Evolutionary conservation across 2,329 filamentous ascomycete genomes (phyloP).

Genomic region (Epichloe amarillans): DNA sequence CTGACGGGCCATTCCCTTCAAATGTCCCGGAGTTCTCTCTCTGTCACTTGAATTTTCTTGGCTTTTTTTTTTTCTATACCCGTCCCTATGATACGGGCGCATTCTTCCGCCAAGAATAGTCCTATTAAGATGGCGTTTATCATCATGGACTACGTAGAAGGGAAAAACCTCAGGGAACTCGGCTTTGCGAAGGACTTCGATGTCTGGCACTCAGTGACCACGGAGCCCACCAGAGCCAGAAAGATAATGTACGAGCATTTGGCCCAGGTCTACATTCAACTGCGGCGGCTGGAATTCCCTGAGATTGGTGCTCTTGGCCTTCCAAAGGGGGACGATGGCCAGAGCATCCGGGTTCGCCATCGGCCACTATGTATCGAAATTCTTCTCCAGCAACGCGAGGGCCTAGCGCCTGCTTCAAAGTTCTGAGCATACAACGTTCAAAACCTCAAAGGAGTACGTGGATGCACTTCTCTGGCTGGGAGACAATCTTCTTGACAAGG

Average conservation of each 20-base stretch:
- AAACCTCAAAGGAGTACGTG: neutral
- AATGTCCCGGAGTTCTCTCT: no score
- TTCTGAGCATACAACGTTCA: neutral
- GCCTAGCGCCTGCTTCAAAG: neutral
- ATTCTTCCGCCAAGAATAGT: slow-evolving; percentile 1
- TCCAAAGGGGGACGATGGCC: neutral
- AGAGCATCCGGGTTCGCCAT: neutral
- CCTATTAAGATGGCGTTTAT: slow-evolving; percentile 7
- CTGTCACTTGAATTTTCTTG: no score
- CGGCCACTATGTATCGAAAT: neutral
- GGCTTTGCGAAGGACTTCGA: neutral
- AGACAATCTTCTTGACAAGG: neutral
- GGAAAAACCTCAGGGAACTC: slow-evolving; percentile 6
- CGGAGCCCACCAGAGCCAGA: neutral
- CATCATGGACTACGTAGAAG: slow-evolving; percentile 11
- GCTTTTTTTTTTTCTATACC: no score
- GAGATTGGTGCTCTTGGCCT: slow-evolving; percentile 1
- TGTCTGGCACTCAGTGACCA: neutral
- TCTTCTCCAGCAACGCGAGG: neutral
- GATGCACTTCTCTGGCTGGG: neutral
- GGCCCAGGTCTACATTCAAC: neutral
- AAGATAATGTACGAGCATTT: neutral
- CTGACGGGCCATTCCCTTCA: no score
- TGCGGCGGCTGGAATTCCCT: neutral
- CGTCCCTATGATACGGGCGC: slow-evolving; percentile 7